A percentile compares a stretch with the other conserved stretches of the same genome.
Conservation (phyloP, 148 eudicot species). For the Camellia granthamiana region DNA sequence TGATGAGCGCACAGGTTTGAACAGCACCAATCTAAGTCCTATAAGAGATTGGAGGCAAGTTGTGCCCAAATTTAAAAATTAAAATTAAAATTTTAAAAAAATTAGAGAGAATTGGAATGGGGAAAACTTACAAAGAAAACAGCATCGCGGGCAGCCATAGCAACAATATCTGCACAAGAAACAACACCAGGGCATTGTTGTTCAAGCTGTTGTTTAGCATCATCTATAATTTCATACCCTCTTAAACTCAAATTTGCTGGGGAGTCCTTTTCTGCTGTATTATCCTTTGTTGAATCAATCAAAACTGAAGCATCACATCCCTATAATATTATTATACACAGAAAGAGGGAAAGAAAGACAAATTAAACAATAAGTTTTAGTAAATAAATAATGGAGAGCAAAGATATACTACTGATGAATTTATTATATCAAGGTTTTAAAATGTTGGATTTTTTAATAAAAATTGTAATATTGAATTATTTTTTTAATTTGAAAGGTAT, state of each 20-base stretch:
- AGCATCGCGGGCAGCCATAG: constrained; percentile 87
- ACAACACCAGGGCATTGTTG: constrained; percentile 77
- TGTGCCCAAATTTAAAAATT: too few relatives aligned
- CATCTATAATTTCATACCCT: constrained; percentile 75
- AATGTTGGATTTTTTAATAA: too few relatives aligned
- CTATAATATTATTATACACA: constrained; percentile 21
- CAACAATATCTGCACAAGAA: constrained; percentile 85
- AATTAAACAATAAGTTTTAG: not conserved
- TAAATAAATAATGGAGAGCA: not conserved
- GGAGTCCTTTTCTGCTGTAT: constrained; percentile 89
- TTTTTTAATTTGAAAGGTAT: too few relatives aligned
- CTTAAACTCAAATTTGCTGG: constrained; percentile 82
- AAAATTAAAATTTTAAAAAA: not conserved
- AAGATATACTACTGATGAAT: not conserved
- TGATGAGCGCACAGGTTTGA: too few relatives aligned
- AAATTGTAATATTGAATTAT: too few relatives aligned
- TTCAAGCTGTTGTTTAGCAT: constrained; percentile 55
- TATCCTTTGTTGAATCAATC: constrained; percentile 71
- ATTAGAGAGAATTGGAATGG: not conserved
- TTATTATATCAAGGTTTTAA: too few relatives aligned
- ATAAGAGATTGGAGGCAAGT: too few relatives aligned
- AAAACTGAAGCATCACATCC: constrained; percentile 90
- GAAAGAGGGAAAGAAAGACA: not conserved
- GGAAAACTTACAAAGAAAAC: constrained; percentile 62
- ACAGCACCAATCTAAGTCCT: too few relatives aligned